Evolutionary conservation across 2,329 filamentous ascomycete species (phyloP), one percentile per base, ranked within the genome.

Genomic region (Coniochaeta sp.): DNA sequence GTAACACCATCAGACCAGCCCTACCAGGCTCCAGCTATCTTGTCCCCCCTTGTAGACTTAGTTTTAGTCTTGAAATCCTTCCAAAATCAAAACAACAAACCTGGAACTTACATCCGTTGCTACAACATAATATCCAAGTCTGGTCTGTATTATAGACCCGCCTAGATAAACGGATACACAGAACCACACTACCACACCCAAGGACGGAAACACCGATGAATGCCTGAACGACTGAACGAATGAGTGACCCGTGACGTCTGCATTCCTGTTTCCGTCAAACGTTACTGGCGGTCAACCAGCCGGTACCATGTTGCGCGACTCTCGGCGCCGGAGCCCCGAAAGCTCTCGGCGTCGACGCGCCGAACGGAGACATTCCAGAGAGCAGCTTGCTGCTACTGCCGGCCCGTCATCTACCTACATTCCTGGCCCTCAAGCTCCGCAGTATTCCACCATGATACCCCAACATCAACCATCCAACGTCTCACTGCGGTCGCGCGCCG

Each of bases 291-390:
- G 34, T 57, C 28, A 57, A 57, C 54, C 12, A 11, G 1, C 54
- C 54, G 3, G 28, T 16, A 63, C 33, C 70, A 83, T 80, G 79
- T 80, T 82, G 80, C 76, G 78, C 75, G 77, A 79, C 69, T 74
- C 77, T 73, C 80, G 81, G 71, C 79, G 78, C 68, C 79, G 81
- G 75, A 84, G 81, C 74, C 80, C 79, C 60, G 81, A 83, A 67
- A 77, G 77, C 75, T 77, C 77, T 69, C 76, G 79, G 70, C 79
- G 81, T 70, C 79, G 80, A 75, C 74, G 74, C 72, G 76, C 74
- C 68, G 72, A 76, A 59, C 72, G 74, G 54, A 72, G 74, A 61
- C 71, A 74, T 66, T 77, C 76, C 59, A 71, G 71, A 70, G 76
- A 76, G 63, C 72, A 75, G 62, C 71, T 73, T 61, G 66, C 67